These are phyloP conservation scores for Talaromyces islandicus DNA, from an alignment of 2,329 filamentous ascomycete species.

Conservation along the genomic window DNA sequence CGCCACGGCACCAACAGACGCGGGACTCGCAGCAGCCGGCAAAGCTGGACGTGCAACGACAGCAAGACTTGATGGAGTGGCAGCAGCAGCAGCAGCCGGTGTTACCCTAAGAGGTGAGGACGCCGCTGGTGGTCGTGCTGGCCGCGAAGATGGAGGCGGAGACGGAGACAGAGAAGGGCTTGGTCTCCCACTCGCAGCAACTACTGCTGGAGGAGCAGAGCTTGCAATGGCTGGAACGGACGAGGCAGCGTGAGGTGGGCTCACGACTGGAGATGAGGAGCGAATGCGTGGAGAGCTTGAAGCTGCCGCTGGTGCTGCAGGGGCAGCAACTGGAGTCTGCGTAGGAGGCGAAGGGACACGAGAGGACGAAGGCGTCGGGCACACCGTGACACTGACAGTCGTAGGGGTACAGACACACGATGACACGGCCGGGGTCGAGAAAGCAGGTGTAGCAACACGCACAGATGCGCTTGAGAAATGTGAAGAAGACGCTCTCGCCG, in stretches of 20 bases:
- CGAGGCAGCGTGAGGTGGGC: not conserved
- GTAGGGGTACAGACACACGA: not conserved
- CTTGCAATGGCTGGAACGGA: not conserved
- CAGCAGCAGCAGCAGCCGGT: not conserved
- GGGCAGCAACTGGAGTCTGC: not conserved
- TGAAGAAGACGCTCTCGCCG: not conserved
- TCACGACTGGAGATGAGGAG: not conserved
- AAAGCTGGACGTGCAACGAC: not conserved
- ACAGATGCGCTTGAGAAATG: not conserved
- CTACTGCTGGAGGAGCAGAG: not conserved
- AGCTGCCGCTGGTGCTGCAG: too few species aligned
- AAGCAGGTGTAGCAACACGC: not conserved
- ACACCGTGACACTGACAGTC: not conserved
- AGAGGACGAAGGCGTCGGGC: not conserved
- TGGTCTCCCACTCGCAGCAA: not conserved
- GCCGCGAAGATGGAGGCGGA: not conserved
- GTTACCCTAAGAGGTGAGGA: not conserved
- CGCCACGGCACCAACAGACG: too few species aligned
- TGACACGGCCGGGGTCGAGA: not conserved
- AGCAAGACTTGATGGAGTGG: not conserved
- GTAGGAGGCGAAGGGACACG: not conserved
- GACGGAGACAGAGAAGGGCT: not conserved
- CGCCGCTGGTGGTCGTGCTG: not conserved
- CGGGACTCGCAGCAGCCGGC: not conserved
- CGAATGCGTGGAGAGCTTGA: conserved; percentile 1